A percentile compares a stretch with the other conserved stretches of the same genome.
phyloP scores from a whole-genome alignment of 768 basidiomycete species.

The Wakefieldia striispora region DNA sequence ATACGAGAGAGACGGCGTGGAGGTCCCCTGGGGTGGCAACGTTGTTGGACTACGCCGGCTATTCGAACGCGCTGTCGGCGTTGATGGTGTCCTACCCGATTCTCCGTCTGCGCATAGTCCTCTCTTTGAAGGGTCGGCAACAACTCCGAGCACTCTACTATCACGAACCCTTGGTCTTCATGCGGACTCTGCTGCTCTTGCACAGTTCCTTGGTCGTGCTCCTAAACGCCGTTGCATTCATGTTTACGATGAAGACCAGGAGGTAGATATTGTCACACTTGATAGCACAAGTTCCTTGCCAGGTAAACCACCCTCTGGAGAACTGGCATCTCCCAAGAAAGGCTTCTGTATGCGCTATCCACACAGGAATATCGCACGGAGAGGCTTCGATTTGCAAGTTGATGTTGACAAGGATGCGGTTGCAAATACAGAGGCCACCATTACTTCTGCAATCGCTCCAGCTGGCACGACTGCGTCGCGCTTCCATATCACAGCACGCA shows the following conservation, averaged over 20 bases:
- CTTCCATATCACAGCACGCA: constrained; percentile 46
- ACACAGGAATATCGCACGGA: constrained; percentile 42
- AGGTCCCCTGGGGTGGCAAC: constrained; percentile 31
- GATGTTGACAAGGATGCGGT: constrained; percentile 3
- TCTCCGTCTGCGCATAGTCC: background rate
- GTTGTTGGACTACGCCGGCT: constrained; percentile 46
- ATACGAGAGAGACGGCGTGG: constrained; percentile 39
- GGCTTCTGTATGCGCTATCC: constrained; percentile 39
- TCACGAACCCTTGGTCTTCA: constrained; percentile 50
- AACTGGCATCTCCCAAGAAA: constrained; percentile 2
- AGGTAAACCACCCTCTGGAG: background rate
- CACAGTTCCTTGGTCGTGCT: constrained; percentile 47
- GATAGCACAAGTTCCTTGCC: constrained; percentile 4
- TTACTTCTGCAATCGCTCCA: constrained; percentile 4
- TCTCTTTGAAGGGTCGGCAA: constrained; percentile 5
- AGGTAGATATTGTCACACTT: constrained; percentile 32
- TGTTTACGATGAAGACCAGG: constrained; percentile 32
- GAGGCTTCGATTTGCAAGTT: constrained; percentile 32
- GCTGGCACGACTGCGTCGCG: constrained; percentile 29
- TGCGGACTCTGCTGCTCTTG: constrained; percentile 49
- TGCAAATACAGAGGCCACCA: background rate
- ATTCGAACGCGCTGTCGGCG: constrained; percentile 51
- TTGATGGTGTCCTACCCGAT: constrained; percentile 21
- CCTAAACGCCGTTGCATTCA: constrained; percentile 43
- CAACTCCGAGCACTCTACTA: constrained; percentile 37